phyloP scores from a whole-genome alignment of 2,329 filamentous ascomycete species.

The Colletotrichum falcatum region DNA sequence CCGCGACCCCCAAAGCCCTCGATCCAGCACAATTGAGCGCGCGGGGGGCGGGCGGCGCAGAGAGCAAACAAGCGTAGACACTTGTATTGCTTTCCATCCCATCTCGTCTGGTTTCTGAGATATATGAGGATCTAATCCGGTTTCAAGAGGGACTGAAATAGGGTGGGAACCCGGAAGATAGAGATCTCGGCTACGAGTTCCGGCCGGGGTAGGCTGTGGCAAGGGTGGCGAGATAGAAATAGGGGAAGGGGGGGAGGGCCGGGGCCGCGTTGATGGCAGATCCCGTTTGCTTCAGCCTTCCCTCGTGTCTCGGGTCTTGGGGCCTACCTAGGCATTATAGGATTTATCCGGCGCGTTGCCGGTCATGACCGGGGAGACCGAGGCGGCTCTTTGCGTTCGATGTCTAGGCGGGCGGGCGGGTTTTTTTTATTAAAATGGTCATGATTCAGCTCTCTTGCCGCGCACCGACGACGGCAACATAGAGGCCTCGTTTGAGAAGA shows the following conservation, averaged over 20 bases:
- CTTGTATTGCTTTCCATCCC: neutral
- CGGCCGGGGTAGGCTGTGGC: neutral
- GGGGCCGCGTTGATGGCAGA: neutral
- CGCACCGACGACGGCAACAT: neutral
- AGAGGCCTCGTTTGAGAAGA: neutral
- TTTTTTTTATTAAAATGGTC: too few relatives aligned
- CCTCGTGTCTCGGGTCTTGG: neutral
- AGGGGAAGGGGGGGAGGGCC: too few relatives aligned
- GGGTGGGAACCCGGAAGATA: neutral
- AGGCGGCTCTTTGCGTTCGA: neutral
- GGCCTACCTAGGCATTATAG: neutral
- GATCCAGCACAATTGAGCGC: neutral
- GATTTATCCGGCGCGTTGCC: neutral
- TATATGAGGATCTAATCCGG: neutral
- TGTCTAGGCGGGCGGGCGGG: neutral
- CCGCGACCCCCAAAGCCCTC: slow-evolving; percentile 1
- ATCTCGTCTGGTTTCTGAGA: neutral
- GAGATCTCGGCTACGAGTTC: neutral
- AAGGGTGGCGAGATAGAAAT: neutral
- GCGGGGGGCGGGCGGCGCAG: neutral
- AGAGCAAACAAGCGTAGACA: neutral
- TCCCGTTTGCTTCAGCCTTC: slow-evolving; percentile 6
- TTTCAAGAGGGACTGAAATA: neutral
- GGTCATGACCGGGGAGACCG: neutral
- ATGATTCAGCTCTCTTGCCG: neutral